A percentile compares a stretch with the other conserved stretches of the same genome.
These are phyloP conservation scores for Ascochyta rabiei DNA, from an alignment of 2,329 filamentous ascomycete species.

Conservation along the genomic window DNA sequence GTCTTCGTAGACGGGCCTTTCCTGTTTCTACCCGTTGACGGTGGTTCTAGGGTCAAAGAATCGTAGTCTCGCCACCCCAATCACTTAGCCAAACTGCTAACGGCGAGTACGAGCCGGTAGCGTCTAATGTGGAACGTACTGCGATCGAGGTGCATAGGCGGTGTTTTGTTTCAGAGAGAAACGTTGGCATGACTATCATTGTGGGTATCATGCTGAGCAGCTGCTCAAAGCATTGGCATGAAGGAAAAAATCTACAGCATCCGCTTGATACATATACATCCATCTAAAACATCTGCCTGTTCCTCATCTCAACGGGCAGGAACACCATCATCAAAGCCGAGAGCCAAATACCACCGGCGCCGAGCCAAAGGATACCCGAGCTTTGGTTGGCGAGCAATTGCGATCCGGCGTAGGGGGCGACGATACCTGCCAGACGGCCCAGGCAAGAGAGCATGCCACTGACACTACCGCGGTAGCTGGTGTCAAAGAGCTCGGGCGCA, in stretches of 20 bases:
- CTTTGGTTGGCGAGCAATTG: constrained; percentile 28
- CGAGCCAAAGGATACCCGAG: constrained; percentile 38
- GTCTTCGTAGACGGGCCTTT: constrained; percentile 1
- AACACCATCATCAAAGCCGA: constrained; percentile 37
- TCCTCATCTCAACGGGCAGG: constrained; percentile 39
- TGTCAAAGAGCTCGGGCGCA: constrained; percentile 38
- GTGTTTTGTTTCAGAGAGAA: too few species aligned
- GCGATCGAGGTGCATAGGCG: background rate
- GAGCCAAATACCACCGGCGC: constrained; percentile 39
- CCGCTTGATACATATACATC: background rate
- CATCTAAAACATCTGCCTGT: constrained; percentile 39
- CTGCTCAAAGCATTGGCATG: constrained; percentile 1
- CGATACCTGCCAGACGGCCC: constrained; percentile 37
- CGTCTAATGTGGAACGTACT: background rate
- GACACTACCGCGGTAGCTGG: constrained; percentile 37
- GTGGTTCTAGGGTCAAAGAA: background rate
- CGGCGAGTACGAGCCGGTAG: background rate
- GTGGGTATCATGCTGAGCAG: constrained; percentile 12
- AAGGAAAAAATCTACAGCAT: background rate
- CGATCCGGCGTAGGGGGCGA: constrained; percentile 37
- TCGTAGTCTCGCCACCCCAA: background rate
- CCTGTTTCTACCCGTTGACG: background rate
- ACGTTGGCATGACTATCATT: background rate
- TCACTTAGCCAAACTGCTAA: background rate
- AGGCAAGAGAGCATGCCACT: constrained; percentile 39